Percentiles rank a stretch among this genome's conserved stretches.
Evolutionary conservation across 257 asterid genomes (phyloP).

Genomic region (Jaltomata sinuosa): DNA sequence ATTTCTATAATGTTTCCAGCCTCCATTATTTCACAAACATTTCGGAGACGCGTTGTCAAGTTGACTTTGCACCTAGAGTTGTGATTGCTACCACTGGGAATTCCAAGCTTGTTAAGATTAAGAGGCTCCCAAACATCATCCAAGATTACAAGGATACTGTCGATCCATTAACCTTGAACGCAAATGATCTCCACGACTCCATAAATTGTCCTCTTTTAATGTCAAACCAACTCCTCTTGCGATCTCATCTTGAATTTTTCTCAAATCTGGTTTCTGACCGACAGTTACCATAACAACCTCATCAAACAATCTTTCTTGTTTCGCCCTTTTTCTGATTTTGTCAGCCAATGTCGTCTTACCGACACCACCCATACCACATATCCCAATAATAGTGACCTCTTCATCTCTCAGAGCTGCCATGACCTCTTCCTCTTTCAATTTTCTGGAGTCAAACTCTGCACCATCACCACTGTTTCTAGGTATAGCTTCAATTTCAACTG

Average conservation of each 20-base stretch:
- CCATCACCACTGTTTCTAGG: background rate
- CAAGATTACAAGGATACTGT: conserved; percentile 10
- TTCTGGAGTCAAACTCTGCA: background rate
- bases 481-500: background rate
- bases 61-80: conserved; percentile 9
- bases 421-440: background rate
- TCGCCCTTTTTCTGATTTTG: background rate
- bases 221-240: background rate
- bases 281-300: background rate
- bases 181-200: background rate
- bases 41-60: conserved; percentile 1
- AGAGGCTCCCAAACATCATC: conserved; percentile 21
- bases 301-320: background rate
- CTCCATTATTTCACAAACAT: conserved; percentile 1
- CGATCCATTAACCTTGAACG: background rate
- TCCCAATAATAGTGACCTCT: background rate
- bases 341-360: conserved; percentile 11
- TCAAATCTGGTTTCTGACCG: background rate
- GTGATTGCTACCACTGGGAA: background rate
- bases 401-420: background rate
- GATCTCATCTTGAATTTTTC: background rate
- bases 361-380: conserved; percentile 16
- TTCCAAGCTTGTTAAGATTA: conserved; percentile 7
- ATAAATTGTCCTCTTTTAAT: background rate
- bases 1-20: background rate